These are phyloP conservation scores for Hippophae gyantsensis DNA, from an alignment of 306 rosid species.

Conservation along the genomic window DNA sequence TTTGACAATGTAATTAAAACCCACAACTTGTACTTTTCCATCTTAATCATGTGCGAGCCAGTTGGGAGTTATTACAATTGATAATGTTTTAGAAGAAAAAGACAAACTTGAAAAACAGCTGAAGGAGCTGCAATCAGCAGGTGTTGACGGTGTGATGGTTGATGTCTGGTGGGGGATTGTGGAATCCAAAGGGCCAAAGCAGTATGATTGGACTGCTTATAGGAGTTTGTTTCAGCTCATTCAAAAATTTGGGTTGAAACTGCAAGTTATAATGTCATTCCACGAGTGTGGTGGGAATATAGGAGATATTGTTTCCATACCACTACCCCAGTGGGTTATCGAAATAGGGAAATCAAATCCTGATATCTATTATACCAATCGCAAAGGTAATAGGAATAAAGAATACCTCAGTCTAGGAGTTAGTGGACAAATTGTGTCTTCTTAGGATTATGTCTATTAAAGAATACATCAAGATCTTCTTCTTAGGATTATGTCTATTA, in stretches of 20 bases:
- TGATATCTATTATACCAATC: conserved; percentile 65
- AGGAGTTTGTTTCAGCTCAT: conserved; percentile 57
- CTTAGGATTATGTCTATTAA: too few relatives aligned
- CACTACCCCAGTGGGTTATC: conserved; percentile 66
- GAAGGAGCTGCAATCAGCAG: conserved; percentile 35
- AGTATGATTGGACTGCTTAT: conserved; percentile 76
- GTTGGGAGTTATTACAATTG: conserved; percentile 55
- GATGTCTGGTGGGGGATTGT: conserved; percentile 93
- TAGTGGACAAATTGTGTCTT: too few relatives aligned
- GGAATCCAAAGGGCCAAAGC: conserved; percentile 60
- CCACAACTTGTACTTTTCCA: not conserved
- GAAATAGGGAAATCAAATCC: conserved; percentile 54
- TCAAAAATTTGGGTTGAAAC: conserved; percentile 47
- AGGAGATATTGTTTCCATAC: conserved; percentile 62
- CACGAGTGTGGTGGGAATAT: conserved; percentile 93
- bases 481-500: too few relatives aligned
- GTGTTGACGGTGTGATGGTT: conserved; percentile 75
- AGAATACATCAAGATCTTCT: too few relatives aligned
- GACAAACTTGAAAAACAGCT: conserved; percentile 35
- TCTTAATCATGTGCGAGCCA: conserved; percentile 12
- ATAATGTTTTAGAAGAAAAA: conserved; percentile 43
- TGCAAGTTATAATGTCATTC: conserved; percentile 87
- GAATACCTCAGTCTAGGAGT: conserved; percentile 74
- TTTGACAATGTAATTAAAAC: not conserved
- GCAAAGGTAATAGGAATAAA: conserved; percentile 38